Evolutionary conservation across 164 flowering plant genomes (phyloP), one percentile per base, ranked within the genome.

Genomic region (Santalum album): DNA sequence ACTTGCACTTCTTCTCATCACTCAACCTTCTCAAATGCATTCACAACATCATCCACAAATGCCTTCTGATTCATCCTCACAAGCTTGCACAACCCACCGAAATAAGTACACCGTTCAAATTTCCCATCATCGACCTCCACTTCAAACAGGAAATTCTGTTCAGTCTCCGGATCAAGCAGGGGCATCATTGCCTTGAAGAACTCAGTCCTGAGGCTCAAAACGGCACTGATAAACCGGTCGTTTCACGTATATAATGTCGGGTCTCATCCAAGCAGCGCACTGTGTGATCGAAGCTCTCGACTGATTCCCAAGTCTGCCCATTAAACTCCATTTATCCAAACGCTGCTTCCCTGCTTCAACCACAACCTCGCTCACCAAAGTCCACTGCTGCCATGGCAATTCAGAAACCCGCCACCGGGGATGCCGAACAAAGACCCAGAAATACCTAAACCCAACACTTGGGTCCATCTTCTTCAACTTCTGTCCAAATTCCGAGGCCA

Each of bases 231-330:
- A 88, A 23, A 92, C 91, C 0, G 98, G 98, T 58, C 81, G 61
- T 81, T 81, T 84, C 20, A 86, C 94, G 34, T 91, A 91, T 23
- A 91, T 70, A 6, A 91, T 88, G 56, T 91, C 98, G 0, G 98
- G 96, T 25, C 98, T 70, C 85, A 88, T 76, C 98, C 96, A 91
- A 0, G 95, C 98, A 0, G 98, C 96, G 53, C 98, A 91, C 49
- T 84, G 72, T 0, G 90, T 84, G n/a, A 92, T 79, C 76, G 72
- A 25, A 0, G 65, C 23, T 62, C 98, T 73, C 0, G 88, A 53
- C 48, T 69, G 75, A 54, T 80, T 92, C 55, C 96, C 98, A 12
- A 92, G 68, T 59, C 98, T 69, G 1, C 87, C 89, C 98, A 92
- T 88, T 63, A 92, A 60, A 44, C 27, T 86, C 98, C 98, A 92